phyloP scores from a whole-genome alignment of 192 early-diverging fungal species.

The Gamsiella multidivaricata region DNA sequence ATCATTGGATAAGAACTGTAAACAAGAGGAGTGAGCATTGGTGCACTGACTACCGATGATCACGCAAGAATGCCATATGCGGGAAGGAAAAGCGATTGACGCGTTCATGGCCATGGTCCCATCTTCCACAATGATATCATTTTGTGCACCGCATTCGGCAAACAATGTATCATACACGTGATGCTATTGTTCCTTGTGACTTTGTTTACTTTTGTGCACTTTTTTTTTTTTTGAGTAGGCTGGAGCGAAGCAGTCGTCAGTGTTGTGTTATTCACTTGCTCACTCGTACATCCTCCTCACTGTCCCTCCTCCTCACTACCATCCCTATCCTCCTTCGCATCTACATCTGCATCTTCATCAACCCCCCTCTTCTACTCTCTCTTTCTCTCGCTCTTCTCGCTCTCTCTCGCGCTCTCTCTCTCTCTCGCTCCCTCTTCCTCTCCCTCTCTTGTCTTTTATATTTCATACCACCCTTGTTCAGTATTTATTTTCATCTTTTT shows the following conservation, averaged over 20 bases:
- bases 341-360: background rate
- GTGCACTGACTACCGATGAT: no score
- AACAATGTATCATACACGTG: background rate
- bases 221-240: background rate
- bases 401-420: background rate
- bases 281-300: background rate
- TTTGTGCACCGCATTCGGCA: conserved; percentile 1
- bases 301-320: background rate
- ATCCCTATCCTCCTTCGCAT: no score
- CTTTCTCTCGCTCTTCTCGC: background rate
- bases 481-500: no score
- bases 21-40: no score
- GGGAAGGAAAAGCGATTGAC: no score
- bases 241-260: background rate
- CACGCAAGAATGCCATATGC: no score
- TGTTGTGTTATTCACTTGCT: background rate
- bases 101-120: background rate
- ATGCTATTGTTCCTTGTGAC: background rate
- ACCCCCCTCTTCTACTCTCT: background rate
- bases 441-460: no score
- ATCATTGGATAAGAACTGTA: no score
- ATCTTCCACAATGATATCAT: background rate
- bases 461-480: no score
- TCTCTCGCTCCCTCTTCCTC: background rate
- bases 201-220: background rate